These are phyloP conservation scores for Asterophora parasitica DNA, from an alignment of 768 basidiomycete genomes.

Conservation along the genomic window DNA sequence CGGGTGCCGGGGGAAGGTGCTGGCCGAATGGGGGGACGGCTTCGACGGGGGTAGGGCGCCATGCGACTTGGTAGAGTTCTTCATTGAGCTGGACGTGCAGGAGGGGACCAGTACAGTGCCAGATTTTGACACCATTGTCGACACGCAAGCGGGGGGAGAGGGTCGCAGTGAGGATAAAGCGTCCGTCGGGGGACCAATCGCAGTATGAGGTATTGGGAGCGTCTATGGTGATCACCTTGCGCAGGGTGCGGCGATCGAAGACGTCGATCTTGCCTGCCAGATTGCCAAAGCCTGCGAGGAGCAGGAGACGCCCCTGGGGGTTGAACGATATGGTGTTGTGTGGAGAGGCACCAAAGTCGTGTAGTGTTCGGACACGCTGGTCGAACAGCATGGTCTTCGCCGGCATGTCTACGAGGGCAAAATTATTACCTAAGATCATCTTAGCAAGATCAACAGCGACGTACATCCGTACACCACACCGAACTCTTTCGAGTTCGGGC, in stretches of 20 bases:
- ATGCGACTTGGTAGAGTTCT: slow-evolving; percentile 85
- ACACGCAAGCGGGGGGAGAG: slow-evolving; percentile 94
- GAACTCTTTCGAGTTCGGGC: slow-evolving; percentile 95
- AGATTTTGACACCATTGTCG: slow-evolving; percentile 96
- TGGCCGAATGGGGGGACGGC: slow-evolving; percentile 63
- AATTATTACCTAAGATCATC: slow-evolving; percentile 3
- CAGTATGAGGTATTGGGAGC: slow-evolving; percentile 93
- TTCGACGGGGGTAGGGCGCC: slow-evolving; percentile 74
- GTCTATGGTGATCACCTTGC: slow-evolving; percentile 74
- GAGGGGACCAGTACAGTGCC: slow-evolving; percentile 88
- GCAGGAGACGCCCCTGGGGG: slow-evolving; percentile 84
- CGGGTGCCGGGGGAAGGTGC: slow-evolving; percentile 63
- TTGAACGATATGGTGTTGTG: slow-evolving; percentile 94
- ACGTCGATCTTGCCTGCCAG: slow-evolving; percentile 92
- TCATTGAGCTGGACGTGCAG: slow-evolving; percentile 78
- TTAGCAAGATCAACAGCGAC: slow-evolving; percentile 26
- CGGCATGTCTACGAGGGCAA: slow-evolving; percentile 70
- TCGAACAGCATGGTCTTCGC: slow-evolving; percentile 92
- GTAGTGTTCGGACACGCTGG: slow-evolving; percentile 77
- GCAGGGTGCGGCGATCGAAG: slow-evolving; percentile 82
- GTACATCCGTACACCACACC: slow-evolving; percentile 93
- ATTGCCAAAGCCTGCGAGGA: slow-evolving; percentile 95
- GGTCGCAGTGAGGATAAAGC: slow-evolving; percentile 90
- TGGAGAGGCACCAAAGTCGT: slow-evolving; percentile 88
- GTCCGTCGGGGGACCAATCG: slow-evolving; percentile 93